Percentiles rank a stretch among this genome's conserved stretches.
phyloP scores from a whole-genome alignment of 2,329 filamentous ascomycete species.

The Botrytis paeoniae region DNA sequence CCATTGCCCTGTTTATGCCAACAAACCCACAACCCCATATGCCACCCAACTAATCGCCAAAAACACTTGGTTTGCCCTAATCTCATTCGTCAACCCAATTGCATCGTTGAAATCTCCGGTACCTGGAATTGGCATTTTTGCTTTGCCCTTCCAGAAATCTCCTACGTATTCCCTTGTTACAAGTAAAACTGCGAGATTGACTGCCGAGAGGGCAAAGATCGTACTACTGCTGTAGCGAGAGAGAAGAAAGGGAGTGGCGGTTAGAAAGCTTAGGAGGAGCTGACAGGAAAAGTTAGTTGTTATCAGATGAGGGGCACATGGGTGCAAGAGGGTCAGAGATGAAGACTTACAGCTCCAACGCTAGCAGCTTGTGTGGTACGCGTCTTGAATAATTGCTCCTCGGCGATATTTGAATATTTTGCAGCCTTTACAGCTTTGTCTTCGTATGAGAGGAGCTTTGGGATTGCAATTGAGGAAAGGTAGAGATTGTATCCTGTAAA shows the following conservation, averaged over 20 bases:
- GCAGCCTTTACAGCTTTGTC: conserved; percentile 45
- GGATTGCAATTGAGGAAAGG: conserved; percentile 44
- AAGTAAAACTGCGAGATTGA: not conserved
- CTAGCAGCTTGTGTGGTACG: conserved; percentile 42
- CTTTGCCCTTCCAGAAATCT: conserved; percentile 11
- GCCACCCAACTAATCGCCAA: conserved; percentile 3
- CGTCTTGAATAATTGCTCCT: conserved; percentile 44
- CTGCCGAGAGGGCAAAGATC: not conserved
- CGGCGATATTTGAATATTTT: conserved; percentile 44
- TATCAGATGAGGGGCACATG: not conserved
- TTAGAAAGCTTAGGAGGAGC: conserved; percentile 3
- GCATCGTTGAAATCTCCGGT: conserved; percentile 7
- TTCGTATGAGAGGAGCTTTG: conserved; percentile 46
- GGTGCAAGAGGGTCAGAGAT: not conserved
- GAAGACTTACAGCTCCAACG: conserved; percentile 8
- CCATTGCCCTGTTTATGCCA: not conserved
- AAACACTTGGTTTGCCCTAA: not conserved
- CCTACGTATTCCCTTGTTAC: conserved; percentile 7
- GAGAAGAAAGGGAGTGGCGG: not conserved
- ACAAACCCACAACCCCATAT: not conserved
- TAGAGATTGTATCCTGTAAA: conserved; percentile 44
- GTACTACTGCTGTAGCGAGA: not conserved
- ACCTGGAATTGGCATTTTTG: conserved; percentile 5
- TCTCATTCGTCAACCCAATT: conserved; percentile 13
- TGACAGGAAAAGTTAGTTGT: not conserved